Conservation (phyloP, 2,329 filamentous ascomycete genomes). For the Colletotrichum gigasporum region DNA sequence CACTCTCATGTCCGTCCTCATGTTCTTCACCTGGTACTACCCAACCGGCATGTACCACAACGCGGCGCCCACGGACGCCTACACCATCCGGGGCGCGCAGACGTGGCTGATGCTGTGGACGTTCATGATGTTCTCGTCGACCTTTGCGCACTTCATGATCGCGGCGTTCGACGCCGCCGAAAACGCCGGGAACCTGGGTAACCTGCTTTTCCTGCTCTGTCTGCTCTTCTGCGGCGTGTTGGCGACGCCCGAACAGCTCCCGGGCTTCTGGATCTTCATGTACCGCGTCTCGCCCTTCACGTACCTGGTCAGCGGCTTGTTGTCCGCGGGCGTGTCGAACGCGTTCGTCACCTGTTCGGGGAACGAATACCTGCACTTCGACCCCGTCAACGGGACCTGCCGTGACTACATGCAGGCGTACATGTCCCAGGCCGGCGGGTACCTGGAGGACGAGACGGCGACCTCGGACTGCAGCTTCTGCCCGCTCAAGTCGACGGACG, state of each 20-base stretch:
- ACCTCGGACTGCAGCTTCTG: conserved; percentile 57
- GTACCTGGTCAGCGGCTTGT: conserved; percentile 71
- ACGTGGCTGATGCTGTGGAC: conserved; percentile 70
- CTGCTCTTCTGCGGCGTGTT: conserved; percentile 68
- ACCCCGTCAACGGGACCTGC: conserved; percentile 61
- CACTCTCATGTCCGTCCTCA: conserved; percentile 66
- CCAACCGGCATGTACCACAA: conserved; percentile 69
- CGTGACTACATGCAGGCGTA: conserved; percentile 57
- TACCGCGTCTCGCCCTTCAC: conserved; percentile 75
- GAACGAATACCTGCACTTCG: conserved; percentile 62
- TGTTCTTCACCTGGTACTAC: conserved; percentile 74
- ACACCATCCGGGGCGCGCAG: conserved; percentile 58
- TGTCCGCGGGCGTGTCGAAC: conserved; percentile 43
- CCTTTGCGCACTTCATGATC: conserved; percentile 71
- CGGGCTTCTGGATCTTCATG: conserved; percentile 77
- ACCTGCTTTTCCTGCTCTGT: conserved; percentile 67
- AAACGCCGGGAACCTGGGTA: conserved; percentile 68
- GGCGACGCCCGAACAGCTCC: too few species aligned
- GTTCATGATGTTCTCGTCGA: conserved; percentile 72
- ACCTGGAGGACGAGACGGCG: conserved; percentile 52
- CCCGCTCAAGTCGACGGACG: conserved; percentile 44
- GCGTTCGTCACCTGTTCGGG: conserved; percentile 36
- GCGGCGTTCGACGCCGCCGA: conserved; percentile 71
- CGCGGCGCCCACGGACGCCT: conserved; percentile 40
- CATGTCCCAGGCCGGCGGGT: conserved; percentile 54